A percentile compares a stretch with the other conserved stretches of the same genome.
phyloP scores from a whole-genome alignment of 176 grass and related monocot species.

The Juncus inflexus region DNA sequence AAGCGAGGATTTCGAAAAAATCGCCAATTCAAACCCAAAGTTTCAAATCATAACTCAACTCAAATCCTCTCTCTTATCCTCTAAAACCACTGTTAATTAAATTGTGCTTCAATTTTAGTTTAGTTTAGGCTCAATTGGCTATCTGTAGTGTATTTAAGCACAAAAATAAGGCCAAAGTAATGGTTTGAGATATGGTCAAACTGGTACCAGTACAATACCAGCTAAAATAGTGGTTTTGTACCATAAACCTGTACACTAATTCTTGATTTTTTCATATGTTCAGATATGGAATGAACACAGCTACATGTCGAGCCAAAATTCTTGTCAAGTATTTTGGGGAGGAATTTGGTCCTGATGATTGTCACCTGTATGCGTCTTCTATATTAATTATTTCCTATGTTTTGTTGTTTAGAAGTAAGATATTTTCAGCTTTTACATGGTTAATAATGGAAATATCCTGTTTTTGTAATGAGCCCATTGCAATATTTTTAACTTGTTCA shows the following conservation, averaged over 20 bases:
- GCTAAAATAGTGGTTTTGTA: too few species aligned
- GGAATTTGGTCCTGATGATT: conserved; percentile 56
- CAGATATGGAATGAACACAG: conserved; percentile 82
- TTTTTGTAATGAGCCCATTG: conserved; percentile 62
- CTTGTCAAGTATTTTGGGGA: conserved; percentile 88
- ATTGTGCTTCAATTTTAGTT: not conserved
- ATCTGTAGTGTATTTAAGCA: not conserved
- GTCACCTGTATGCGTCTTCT: conserved; percentile 51
- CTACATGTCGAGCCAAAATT: conserved; percentile 70
- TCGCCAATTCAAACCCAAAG: too few species aligned
- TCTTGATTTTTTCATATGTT: too few species aligned
- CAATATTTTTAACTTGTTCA: not conserved
- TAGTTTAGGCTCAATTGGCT: not conserved
- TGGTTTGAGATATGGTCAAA: not conserved
- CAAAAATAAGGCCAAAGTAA: not conserved
- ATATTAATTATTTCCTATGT: not conserved
- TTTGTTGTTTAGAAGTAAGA: not conserved
- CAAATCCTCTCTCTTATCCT: too few species aligned
- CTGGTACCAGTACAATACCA: not conserved
- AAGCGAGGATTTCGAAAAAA: too few species aligned
- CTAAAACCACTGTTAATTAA: too few species aligned
- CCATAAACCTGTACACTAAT: too few species aligned
- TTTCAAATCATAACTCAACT: too few species aligned
- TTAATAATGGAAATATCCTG: not conserved
- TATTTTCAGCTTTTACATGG: conserved; percentile 6